These are phyloP conservation scores for Sphagnurus paluster DNA, from an alignment of 1,284 basidiomycete species.

Conservation along the genomic window DNA sequence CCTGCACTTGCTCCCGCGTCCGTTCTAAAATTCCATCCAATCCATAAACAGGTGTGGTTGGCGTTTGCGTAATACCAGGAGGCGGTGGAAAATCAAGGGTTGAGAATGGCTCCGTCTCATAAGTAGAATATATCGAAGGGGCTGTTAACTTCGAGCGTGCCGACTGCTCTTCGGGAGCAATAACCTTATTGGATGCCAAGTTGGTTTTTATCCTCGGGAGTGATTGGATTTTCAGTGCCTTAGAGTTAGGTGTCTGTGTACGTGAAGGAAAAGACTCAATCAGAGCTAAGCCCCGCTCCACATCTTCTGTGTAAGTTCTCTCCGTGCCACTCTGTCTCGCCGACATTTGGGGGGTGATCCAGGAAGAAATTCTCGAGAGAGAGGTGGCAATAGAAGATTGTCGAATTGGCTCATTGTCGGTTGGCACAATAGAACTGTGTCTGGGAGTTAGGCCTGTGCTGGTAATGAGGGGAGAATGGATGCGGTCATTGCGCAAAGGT, in stretches of 20 bases:
- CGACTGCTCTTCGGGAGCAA: neutral
- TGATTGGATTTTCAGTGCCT: neutral
- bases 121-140: constrained; percentile 38
- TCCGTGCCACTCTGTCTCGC: constrained; percentile 15
- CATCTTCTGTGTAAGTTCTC: constrained; percentile 22
- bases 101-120: constrained; percentile 31
- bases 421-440: neutral
- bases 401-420: neutral
- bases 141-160: constrained; percentile 20
- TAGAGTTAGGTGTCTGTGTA: neutral
- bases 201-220: neutral
- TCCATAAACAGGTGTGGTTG: constrained; percentile 44
- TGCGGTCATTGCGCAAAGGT: neutral
- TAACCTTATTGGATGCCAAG: neutral
- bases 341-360: constrained; percentile 30
- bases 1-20: neutral
- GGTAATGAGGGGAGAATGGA: neutral
- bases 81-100: constrained; percentile 10
- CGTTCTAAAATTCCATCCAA: constrained; percentile 38
- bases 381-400: constrained; percentile 18
- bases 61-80: constrained; percentile 13
- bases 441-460: neutral
- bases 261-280: neutral
- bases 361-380: constrained; percentile 32
- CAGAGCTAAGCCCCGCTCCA: constrained; percentile 16